Base-by-base conservation (phyloP, 805 yeast genomes). In the Komagataella phaffii region DNA sequence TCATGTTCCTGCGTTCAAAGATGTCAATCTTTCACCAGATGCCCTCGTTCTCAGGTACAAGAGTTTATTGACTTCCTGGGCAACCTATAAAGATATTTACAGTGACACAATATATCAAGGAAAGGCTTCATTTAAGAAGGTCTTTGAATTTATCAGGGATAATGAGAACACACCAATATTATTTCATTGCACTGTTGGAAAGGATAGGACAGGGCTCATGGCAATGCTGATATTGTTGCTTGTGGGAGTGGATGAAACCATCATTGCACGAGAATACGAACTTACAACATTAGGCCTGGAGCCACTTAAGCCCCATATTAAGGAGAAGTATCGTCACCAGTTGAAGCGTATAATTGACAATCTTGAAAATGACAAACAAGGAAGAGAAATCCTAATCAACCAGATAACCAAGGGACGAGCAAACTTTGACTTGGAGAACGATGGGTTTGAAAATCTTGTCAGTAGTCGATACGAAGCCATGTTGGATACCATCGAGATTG, bases 131-230 rank as follows among this genome's bases (percentile, higher is more conserved):
- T 82, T 76, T 60, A 70, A 67, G 48, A 61, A 62, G 7, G 73
- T 87, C 36, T 77, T 86, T 58, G 63, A 67, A 48, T 77, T 71
- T 58, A 67, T 88, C 48, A 69, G 81, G 48, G 87, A 83, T 53
- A 62, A 70, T 45, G 74, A 79, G 3, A 63, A 67, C n/a, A 68
- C 66, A 18, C 75, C 77, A 2, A 66, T 88, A 53, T 64, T 83
- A 7, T 78, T 81, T 63, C 91, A 86, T 61, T 88, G 95, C 65
- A 79, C 90, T 3, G 91, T 91, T 1, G 96, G 96, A 2, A 88
- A 87, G 63, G 96, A 88, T 62, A 74, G 95, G 47, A 87, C 96
- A 0, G 96, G 95, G 0, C 72, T 86, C 12, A 61, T 85, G 56
- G 76, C 82, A 2, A 85, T 88, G 80, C 63, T 88, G 54, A 68